Evolutionary conservation across 2,329 filamentous ascomycete species (phyloP), one percentile per base, ranked within the genome.

Genomic region (Chaetomium olivaceum): DNA sequence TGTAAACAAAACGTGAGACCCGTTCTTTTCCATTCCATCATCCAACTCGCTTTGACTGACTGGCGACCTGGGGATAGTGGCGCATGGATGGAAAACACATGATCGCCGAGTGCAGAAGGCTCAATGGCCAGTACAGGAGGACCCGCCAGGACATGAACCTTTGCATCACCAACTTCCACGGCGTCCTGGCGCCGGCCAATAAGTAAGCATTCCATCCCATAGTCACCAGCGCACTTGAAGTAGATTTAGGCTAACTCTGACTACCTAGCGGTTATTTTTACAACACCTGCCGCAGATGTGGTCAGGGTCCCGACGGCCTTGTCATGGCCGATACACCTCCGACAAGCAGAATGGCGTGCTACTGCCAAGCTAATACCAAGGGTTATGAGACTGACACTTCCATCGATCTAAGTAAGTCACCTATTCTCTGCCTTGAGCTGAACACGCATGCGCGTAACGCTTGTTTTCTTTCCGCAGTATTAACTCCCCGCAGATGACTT

Each of bases 61-160:
- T 36, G 11, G 21, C 12, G 36, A 2, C 3, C 1, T 19, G 25
- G 21, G n/a, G 1, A 2, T 11, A 56, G 29, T 56, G 52, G 52
- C 7, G n/a, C 29, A 56, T 56, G 52, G 29, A 36, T 4, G 52
- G 31, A 14, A 56, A 31, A 4, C 8, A 21, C 7, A 21, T 56
- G 52, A 31, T 36, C 12, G 21, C 31, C 4, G 31, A 57, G n/a
- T n/a, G 27, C 52, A 36, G 21, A n/a, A 55, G 21, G 8, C 19
- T n/a, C 29, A 55, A 57, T 12, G 54, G 54, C n/a, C 54, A 57
- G 31, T 57, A 57, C 54, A n/a, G 3, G n/a, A 16, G 54, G 4
- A 39, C 31, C 54, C 31, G 54, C 9, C 54, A 57, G 31, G 54
- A 57, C 33, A 39, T 57, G 54, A 57, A 57, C 31, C 54, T 57